phyloP scores from a whole-genome alignment of 2,329 filamentous ascomycete genomes.

The Leptographium radiaticola region DNA sequence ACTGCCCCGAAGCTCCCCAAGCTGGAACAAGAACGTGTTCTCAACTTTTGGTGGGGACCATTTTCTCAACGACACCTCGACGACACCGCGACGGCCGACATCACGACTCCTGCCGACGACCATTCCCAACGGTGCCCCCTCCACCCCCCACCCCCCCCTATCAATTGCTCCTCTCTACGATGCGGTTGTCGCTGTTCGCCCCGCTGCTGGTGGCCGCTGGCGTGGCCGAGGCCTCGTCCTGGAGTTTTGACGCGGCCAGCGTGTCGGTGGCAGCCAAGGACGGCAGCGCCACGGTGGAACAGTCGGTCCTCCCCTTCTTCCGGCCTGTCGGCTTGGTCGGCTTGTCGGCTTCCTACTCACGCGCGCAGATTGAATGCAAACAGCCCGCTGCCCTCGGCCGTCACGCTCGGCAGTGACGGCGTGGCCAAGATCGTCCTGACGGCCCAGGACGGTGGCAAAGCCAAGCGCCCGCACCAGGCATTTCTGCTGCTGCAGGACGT shows the following conservation, averaged over 20 bases:
- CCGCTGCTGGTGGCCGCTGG: slow-evolving; percentile 34
- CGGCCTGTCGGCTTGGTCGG: not conserved
- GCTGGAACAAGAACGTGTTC: slow-evolving; percentile 4
- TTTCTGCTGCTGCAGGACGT: slow-evolving; percentile 74
- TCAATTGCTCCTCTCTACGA: slow-evolving; percentile 10
- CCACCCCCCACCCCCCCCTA: not conserved
- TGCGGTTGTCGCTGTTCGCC: slow-evolving; percentile 30
- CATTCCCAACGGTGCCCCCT: too few species aligned
- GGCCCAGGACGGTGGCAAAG: slow-evolving; percentile 62
- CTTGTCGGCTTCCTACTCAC: not conserved
- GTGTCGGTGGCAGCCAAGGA: slow-evolving; percentile 56
- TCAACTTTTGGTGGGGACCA: slow-evolving; percentile 6
- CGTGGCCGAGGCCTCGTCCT: slow-evolving; percentile 42
- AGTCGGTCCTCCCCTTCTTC: slow-evolving; percentile 33
- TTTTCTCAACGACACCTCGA: not conserved
- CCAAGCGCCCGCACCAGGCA: slow-evolving; percentile 83
- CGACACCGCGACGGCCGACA: not conserved
- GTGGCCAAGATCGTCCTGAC: slow-evolving; percentile 74
- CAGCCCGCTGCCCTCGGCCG: slow-evolving; percentile 45
- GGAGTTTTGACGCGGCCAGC: slow-evolving; percentile 63
- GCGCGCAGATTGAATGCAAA: slow-evolving; percentile 41
- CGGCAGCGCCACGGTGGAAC: slow-evolving; percentile 38
- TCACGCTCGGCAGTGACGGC: slow-evolving; percentile 55
- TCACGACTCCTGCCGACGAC: not conserved
- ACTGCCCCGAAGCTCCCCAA: not conserved